phyloP scores from a whole-genome alignment of 2,329 filamentous ascomycete species.

The Paecilomyces formosus region DNA sequence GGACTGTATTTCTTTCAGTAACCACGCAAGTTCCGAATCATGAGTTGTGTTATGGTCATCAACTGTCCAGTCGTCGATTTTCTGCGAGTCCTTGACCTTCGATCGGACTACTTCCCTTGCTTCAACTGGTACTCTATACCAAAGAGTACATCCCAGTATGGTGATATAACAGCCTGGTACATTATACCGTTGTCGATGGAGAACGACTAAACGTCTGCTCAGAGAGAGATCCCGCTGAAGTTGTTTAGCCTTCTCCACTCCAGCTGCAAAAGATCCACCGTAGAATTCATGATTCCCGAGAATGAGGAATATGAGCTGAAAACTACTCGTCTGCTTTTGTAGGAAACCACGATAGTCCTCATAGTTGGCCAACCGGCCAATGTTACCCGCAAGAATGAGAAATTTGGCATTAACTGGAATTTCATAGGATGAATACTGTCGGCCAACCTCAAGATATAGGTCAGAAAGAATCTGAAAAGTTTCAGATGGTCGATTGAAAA shows the following conservation, averaged over 20 bases:
- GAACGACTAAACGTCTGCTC: constrained; percentile 8
- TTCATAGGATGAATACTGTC: constrained; percentile 14
- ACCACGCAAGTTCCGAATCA: constrained; percentile 42
- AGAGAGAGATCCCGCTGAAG: constrained; percentile 11
- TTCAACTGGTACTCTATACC: constrained; percentile 41
- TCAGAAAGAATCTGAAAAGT: constrained; percentile 18
- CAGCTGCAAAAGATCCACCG: constrained; percentile 8
- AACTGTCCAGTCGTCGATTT: constrained; percentile 44
- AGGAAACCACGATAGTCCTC: constrained; percentile 16
- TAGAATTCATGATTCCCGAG: constrained; percentile 31
- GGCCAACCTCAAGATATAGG: constrained; percentile 18
- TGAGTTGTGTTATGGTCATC: constrained; percentile 43
- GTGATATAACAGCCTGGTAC: constrained; percentile 27
- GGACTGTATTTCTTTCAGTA: constrained; percentile 29
- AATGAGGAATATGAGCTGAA: constrained; percentile 18
- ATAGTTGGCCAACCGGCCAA: constrained; percentile 20
- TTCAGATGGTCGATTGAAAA: no score
- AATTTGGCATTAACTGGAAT: constrained; percentile 11
- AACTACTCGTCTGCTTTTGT: constrained; percentile 13
- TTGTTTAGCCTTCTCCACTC: constrained; percentile 5
- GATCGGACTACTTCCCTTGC: constrained; percentile 30
- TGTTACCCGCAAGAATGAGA: constrained; percentile 23
- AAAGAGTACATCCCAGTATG: constrained; percentile 50
- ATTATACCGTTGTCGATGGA: constrained; percentile 9
- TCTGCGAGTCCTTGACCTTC: constrained; percentile 46